Evolutionary conservation across 495 filamentous ascomycete genomes (phyloP), one percentile per base, ranked within the genome.

Genomic region (Letharia columbiana): DNA sequence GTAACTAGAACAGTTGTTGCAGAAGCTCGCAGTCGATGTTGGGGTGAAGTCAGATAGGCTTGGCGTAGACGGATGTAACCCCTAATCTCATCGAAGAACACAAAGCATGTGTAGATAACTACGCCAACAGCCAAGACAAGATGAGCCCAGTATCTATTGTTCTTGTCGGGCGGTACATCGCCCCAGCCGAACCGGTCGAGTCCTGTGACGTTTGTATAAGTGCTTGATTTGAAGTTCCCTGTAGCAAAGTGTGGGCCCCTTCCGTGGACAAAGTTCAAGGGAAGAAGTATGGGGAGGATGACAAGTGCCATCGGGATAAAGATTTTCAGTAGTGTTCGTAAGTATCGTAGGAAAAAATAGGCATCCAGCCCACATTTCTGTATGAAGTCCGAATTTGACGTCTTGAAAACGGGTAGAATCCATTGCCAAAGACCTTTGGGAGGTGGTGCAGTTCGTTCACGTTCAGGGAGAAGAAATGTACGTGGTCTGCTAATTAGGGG

Each of bases 261-360:
- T n/a, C 91, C 91, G 63, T 81, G 85, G 18, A 87, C 76, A 60
- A 82, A 84, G 70, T 98, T 98, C 66, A 98, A 71, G 0, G 95
- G 92, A 10, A 98, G 73, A 47, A 98, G 81, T 61, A 96, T 86
- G 0, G 94, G 95, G 35, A 98, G 78, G 39, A 97, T 86, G 40
- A 96, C 73, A 28, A 88, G 58, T 33, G 88, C 89, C 63, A 96
- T 80, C 11, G 92, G 89, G 28, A 94, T 74, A 71, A 98, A 98
- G 67, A 97, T 93, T 72, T 95, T 89, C 47, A 98, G 83, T 4
- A 98, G 84, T 74, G 96, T 94, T 64, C 93, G 90, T 20, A 98
- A 82, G 74, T 96, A 98, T 63, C 95, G 90, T 2, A 98, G 82
- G 77, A 98, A 98, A 76, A 98, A 96, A 79, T 97, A 98, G 71